Base-by-base conservation (phyloP, 805 yeast genomes). In the Teunomyces panamensis region DNA sequence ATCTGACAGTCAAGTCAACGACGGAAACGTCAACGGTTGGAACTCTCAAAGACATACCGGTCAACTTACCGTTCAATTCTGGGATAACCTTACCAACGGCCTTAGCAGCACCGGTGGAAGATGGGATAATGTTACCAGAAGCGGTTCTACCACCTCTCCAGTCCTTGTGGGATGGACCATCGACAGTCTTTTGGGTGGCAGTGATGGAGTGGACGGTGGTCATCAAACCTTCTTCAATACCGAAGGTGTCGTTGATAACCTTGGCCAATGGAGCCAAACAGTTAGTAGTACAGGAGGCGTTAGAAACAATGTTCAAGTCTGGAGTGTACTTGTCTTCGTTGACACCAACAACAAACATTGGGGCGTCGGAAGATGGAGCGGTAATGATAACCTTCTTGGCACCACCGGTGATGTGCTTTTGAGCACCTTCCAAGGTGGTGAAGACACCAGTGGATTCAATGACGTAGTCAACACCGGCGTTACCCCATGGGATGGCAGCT, bases 131-230 rank as follows among this genome's bases (percentile, higher is more conserved):
- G 63, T 65, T 65, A 48, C 67, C 69, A 42, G 64, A 57, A 46
- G 69, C 69, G 55, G 69, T 65, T 61, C 69, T 62, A 52, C 69
- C 69, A 47, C 69, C 69, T 64, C 69, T 65, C 69, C 69, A 65
- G 60, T 65, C 69, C 57, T 65, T 65, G 60, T 65, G 68, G 52
- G 69, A 65, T 50, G 69, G 69, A 57, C 68, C 68, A 48, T 65
- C 69, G 44, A 65, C 69, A 47, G 69, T 65, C 58, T 65, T 65
- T 54, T 65, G 69, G 52, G 69, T 63, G 49, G 69, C 69, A 54
- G 69, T 65, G 55, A 65, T 63, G 51, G 69, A 65, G 58, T 65
- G 69, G 52, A 65, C 65, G 46, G 69, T 65, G 59, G 68, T 64
- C 69, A 65, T 65, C 56, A 65, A 63, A 56, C 67, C 69, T 53